These are phyloP conservation scores for Suillus variegatus DNA, from an alignment of 768 basidiomycete genomes.

Conservation along the genomic window DNA sequence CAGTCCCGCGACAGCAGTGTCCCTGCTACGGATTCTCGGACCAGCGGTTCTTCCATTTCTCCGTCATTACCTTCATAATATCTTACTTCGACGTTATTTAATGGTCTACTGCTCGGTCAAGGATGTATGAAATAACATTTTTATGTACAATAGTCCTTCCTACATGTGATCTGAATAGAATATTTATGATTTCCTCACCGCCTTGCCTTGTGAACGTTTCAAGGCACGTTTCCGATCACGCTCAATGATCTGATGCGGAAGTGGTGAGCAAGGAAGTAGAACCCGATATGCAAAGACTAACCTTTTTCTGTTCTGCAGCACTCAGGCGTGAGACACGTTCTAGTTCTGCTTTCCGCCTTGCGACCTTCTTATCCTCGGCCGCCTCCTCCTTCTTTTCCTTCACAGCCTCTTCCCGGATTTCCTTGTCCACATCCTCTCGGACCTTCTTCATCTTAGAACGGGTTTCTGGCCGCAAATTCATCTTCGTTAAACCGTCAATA, in stretches of 20 bases:
- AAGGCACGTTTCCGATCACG: conserved; percentile 75
- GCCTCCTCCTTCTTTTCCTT: conserved; percentile 74
- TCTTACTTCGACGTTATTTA: neutral
- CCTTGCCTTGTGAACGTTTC: conserved; percentile 70
- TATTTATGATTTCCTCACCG: conserved; percentile 47
- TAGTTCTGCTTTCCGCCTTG: conserved; percentile 73
- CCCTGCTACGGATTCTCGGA: neutral
- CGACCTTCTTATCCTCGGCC: conserved; percentile 68
- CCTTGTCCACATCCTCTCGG: conserved; percentile 70
- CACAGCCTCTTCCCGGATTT: conserved; percentile 65
- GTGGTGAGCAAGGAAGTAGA: neutral
- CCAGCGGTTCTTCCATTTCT: neutral
- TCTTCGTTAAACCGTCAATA: conserved; percentile 63
- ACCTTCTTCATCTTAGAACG: conserved; percentile 71
- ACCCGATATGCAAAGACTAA: conserved; percentile 24
- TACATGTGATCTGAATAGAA: neutral
- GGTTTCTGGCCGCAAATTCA: conserved; percentile 79
- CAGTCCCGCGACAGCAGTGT: neutral
- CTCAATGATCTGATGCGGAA: conserved; percentile 54
- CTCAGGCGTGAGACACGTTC: conserved; percentile 73
- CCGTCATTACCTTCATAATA: neutral
- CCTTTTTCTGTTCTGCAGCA: conserved; percentile 84
- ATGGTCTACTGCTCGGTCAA: neutral
- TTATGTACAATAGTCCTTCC: neutral
- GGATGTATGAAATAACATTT: neutral